phyloP scores from a whole-genome alignment of 1,284 basidiomycete species.

The Lentinula novae-zelandiae region DNA sequence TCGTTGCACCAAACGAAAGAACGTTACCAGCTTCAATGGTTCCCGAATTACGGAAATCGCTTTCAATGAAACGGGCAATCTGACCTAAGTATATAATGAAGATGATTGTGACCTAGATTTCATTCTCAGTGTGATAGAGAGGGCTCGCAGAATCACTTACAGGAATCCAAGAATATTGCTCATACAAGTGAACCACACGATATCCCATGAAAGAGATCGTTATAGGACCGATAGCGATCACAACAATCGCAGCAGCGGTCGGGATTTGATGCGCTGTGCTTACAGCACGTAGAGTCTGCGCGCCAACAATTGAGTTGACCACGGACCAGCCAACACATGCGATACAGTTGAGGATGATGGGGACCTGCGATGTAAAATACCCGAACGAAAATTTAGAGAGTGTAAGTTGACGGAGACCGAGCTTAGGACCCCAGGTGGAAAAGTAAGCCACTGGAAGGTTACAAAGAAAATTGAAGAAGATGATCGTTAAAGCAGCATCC shows the following conservation, averaged over 20 bases:
- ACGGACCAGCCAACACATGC: conserved; percentile 72
- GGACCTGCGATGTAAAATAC: conserved; percentile 66
- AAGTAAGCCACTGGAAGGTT: conserved; percentile 55
- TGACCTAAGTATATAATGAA: conserved; percentile 5
- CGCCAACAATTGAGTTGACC: conserved; percentile 76
- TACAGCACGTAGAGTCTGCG: conserved; percentile 74
- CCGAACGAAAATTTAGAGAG: conserved; percentile 78
- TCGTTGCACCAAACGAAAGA: conserved; percentile 3
- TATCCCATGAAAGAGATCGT: conserved; percentile 1
- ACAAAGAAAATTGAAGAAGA: conserved; percentile 72
- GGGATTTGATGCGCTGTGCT: conserved; percentile 18
- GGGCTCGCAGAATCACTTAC: neutral
- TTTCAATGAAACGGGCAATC: neutral
- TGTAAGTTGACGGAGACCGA: conserved; percentile 88
- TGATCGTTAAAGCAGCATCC: conserved; percentile 69
- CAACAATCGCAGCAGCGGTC: neutral
- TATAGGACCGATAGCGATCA: neutral
- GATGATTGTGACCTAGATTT: neutral
- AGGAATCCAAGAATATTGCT: conserved; percentile 6
- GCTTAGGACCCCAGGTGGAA: conserved; percentile 81
- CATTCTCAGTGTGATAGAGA: neutral
- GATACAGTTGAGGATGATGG: conserved; percentile 64
- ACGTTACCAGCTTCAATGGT: conserved; percentile 1
- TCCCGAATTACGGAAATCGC: neutral
- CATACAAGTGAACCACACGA: conserved; percentile 5